These are phyloP conservation scores for Diaporthe helianthi DNA, from an alignment of 2,329 filamentous ascomycete genomes.

Conservation along the genomic window DNA sequence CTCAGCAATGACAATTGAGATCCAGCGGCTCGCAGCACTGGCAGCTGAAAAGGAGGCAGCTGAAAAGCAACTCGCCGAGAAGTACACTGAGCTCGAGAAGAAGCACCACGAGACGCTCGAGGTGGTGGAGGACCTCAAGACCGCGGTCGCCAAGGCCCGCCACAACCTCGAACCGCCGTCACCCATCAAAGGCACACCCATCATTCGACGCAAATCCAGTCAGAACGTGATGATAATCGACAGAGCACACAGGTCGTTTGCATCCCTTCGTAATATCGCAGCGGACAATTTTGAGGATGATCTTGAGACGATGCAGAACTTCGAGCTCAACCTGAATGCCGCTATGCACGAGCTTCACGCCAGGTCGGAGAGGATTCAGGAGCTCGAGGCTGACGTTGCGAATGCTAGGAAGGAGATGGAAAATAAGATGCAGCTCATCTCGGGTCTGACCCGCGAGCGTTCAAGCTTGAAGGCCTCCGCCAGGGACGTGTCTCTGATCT, in stretches of 20 bases:
- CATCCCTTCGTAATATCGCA: slow-evolving; percentile 87
- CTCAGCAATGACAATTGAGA: slow-evolving; percentile 65
- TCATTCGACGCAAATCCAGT: slow-evolving; percentile 92
- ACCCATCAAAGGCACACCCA: slow-evolving; percentile 67
- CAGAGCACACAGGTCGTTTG: slow-evolving; percentile 88
- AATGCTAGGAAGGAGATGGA: slow-evolving; percentile 96
- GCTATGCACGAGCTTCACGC: slow-evolving; percentile 91
- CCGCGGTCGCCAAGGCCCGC: slow-evolving; percentile 81
- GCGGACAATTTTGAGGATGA: slow-evolving; percentile 82
- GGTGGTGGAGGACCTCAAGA: slow-evolving; percentile 90
- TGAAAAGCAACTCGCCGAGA: slow-evolving; percentile 74
- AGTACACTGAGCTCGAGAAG: slow-evolving; percentile 82
- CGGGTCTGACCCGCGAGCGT: slow-evolving; percentile 89
- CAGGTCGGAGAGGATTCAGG: slow-evolving; percentile 87
- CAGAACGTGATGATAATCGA: slow-evolving; percentile 88
- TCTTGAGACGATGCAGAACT: slow-evolving; percentile 87
- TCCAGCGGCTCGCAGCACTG: slow-evolving; percentile 73
- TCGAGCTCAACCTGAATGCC: slow-evolving; percentile 88
- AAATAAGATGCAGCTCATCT: slow-evolving; percentile 93
- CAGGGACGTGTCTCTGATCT: slow-evolving; percentile 90
- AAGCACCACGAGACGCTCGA: slow-evolving; percentile 83
- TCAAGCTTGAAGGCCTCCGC: slow-evolving; percentile 85
- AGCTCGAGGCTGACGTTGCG: slow-evolving; percentile 84
- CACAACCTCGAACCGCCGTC: slow-evolving; percentile 63
- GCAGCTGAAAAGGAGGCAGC: slow-evolving; percentile 79